These are phyloP conservation scores for Trichoderma citrinoviride DNA, from an alignment of 2,329 filamentous ascomycete genomes.

Conservation along the genomic window DNA sequence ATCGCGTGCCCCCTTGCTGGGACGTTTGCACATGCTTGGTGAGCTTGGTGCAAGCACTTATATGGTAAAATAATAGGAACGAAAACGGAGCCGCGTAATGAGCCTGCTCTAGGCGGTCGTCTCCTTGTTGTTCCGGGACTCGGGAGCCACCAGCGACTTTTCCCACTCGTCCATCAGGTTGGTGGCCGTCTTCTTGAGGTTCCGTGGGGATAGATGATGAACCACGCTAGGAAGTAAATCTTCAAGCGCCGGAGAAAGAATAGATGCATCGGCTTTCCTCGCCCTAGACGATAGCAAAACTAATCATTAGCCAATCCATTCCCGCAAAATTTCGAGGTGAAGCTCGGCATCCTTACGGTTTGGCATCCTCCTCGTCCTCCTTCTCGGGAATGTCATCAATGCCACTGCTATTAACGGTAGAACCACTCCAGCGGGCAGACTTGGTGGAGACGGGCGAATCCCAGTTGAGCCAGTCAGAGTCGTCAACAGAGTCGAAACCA, in stretches of 20 bases:
- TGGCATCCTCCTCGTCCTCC: slow-evolving; percentile 44
- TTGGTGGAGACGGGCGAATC: slow-evolving; percentile 55
- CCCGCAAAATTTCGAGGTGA: background rate
- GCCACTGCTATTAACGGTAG: slow-evolving; percentile 46
- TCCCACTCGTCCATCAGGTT: slow-evolving; percentile 92
- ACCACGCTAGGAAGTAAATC: slow-evolving; percentile 67
- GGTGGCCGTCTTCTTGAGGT: slow-evolving; percentile 77
- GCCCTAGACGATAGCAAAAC: slow-evolving; percentile 6
- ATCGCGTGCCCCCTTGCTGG: background rate
- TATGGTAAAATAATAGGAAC: background rate
- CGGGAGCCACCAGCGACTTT: slow-evolving; percentile 46
- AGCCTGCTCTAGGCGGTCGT: slow-evolving; percentile 31
- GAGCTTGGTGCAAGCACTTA: background rate
- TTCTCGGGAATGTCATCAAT: slow-evolving; percentile 50
- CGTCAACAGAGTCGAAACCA: slow-evolving; percentile 55
- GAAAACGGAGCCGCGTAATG: background rate
- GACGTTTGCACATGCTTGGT: background rate
- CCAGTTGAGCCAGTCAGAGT: slow-evolving; percentile 65
- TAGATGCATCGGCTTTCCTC: slow-evolving; percentile 29
- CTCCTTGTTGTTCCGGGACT: slow-evolving; percentile 35
- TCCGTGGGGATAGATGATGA: slow-evolving; percentile 69
- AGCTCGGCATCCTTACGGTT: slow-evolving; percentile 44
- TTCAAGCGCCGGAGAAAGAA: slow-evolving; percentile 47
- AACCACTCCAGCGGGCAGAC: slow-evolving; percentile 63
- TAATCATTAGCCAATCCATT: background rate